A percentile compares a stretch with the other conserved stretches of the same genome.
Conservation (phyloP, 257 asterid species). For the Ballota nigra region DNA sequence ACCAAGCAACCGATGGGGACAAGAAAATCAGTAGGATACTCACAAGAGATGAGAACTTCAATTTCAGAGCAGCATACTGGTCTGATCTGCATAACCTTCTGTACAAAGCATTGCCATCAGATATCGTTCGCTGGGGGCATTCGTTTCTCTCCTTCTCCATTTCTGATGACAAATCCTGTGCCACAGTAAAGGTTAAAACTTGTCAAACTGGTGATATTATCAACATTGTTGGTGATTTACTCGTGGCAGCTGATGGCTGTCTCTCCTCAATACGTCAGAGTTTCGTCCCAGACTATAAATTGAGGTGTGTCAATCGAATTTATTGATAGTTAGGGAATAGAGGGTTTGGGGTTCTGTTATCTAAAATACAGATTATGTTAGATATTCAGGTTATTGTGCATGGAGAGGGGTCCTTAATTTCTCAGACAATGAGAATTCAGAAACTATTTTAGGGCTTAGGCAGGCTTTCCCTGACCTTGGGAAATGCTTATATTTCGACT, state of each 20-base stretch:
- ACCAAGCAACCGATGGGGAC: constrained; percentile 55
- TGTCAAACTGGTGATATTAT: constrained; percentile 44
- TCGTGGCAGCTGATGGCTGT: constrained; percentile 92
- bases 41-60: constrained; percentile 67
- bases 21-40: constrained; percentile 49
- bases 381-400: constrained; percentile 94
- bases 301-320: constrained; percentile 49
- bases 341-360: neutral
- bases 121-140: constrained; percentile 69
- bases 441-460: constrained; percentile 56
- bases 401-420: constrained; percentile 93
- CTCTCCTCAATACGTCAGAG: constrained; percentile 61
- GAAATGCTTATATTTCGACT: constrained; percentile 68
- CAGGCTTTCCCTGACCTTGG: constrained; percentile 77
- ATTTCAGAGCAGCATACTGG: constrained; percentile 82
- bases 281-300: constrained; percentile 59
- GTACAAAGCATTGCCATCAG: constrained; percentile 52
- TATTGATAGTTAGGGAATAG: neutral
- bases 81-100: constrained; percentile 70
- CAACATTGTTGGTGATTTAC: constrained; percentile 56
- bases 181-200: constrained; percentile 37
- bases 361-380: constrained; percentile 27
- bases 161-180: constrained; percentile 43
- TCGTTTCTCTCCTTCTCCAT: constrained; percentile 45
- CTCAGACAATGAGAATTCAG: constrained; percentile 46